These are phyloP conservation scores for Suhomyces atakaporum DNA, from an alignment of 1,139 yeast genomes.

Conservation along the genomic window DNA sequence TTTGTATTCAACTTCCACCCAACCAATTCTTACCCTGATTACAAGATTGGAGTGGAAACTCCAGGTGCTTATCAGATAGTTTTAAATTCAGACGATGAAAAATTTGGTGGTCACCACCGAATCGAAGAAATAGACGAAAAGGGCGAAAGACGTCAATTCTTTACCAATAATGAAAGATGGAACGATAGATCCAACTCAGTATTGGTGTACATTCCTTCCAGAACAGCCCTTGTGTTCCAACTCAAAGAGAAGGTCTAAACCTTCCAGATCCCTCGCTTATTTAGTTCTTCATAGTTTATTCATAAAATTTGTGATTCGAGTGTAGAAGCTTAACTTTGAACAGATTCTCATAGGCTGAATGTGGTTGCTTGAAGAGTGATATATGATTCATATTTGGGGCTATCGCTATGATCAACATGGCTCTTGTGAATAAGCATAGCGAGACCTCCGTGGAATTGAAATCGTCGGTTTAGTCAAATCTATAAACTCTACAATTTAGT, in stretches of 20 bases:
- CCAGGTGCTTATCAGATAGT: slow-evolving; percentile 78
- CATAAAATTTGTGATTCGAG: too few relatives aligned
- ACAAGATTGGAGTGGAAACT: slow-evolving; percentile 81
- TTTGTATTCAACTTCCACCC: slow-evolving; percentile 92
- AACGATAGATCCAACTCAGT: slow-evolving; percentile 73
- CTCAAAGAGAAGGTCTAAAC: slow-evolving; percentile 12
- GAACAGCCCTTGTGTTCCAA: slow-evolving; percentile 71
- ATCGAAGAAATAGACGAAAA: slow-evolving; percentile 54
- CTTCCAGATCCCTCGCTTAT: too few relatives aligned
- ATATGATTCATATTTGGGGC: too few relatives aligned
- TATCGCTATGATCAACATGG: too few relatives aligned
- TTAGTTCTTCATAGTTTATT: too few relatives aligned
- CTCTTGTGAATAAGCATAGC: too few relatives aligned
- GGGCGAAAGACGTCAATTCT: slow-evolving; percentile 46
- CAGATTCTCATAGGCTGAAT: too few relatives aligned
- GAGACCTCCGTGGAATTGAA: too few relatives aligned
- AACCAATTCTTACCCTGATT: slow-evolving; percentile 77
- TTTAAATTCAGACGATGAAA: slow-evolving; percentile 68
- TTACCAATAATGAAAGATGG: slow-evolving; percentile 78
- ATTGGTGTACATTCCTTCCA: slow-evolving; percentile 80
- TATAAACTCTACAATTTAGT: too few relatives aligned
- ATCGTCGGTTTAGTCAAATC: too few relatives aligned
- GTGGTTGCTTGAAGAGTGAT: too few relatives aligned
- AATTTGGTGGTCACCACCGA: slow-evolving; percentile 82
- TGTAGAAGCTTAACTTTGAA: too few relatives aligned